A percentile compares a stretch with the other conserved stretches of the same genome.
These are phyloP conservation scores for Talaromyces nanjingensis DNA, from an alignment of 495 filamentous ascomycete genomes.

Conservation along the genomic window DNA sequence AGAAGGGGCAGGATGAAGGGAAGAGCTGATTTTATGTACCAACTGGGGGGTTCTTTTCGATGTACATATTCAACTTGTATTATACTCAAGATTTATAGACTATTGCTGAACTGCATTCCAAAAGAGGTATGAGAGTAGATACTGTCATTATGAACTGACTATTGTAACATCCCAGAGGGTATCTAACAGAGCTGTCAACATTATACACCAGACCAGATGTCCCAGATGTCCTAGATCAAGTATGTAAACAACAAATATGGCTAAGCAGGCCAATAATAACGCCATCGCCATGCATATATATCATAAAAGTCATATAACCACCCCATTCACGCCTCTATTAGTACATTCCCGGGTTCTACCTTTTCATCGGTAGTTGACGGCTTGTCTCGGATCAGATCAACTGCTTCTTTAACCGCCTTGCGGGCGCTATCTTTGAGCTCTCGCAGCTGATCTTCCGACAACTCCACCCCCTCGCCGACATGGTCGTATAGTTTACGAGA, in stretches of 20 bases:
- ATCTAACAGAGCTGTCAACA: neutral
- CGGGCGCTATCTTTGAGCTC: conserved; percentile 63
- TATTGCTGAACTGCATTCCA: neutral
- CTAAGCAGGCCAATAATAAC: neutral
- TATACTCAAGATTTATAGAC: neutral
- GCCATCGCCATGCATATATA: neutral
- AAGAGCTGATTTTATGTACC: neutral
- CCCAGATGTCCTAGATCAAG: neutral
- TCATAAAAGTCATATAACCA: neutral
- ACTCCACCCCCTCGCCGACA: conserved; percentile 52
- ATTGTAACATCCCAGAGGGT: neutral
- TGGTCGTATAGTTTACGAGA: conserved; percentile 81
- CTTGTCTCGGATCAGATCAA: conserved; percentile 19
- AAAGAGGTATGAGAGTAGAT: neutral
- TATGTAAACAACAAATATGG: neutral
- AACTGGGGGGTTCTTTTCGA: neutral
- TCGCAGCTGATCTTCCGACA: conserved; percentile 50
- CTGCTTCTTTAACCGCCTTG: conserved; percentile 66
- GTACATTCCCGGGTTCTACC: neutral
- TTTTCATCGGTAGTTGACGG: neutral
- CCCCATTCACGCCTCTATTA: neutral
- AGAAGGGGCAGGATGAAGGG: neutral
- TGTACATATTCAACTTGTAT: neutral
- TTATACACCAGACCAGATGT: neutral
- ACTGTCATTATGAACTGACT: neutral